Evolutionary conservation across 208 protist species (phyloP).

Genomic region (Leishmania arabica): DNA sequence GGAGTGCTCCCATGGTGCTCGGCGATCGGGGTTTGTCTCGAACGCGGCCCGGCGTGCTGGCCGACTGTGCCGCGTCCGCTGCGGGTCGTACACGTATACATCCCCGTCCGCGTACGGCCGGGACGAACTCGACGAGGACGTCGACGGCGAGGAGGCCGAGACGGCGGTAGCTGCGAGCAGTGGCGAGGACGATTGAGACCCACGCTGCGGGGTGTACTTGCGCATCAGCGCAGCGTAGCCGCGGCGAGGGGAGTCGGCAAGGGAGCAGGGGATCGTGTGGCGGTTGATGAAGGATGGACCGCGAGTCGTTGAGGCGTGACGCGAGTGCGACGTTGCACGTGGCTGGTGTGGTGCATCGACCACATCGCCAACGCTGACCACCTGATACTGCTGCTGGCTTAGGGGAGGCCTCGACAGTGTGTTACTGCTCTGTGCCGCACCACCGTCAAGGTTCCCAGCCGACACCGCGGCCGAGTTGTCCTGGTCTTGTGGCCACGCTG

Average conservation of each 20-base stretch:
- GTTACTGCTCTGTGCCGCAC: background rate
- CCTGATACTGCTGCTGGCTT: background rate
- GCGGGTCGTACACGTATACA: constrained; percentile 25
- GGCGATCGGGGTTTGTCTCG: too few species aligned
- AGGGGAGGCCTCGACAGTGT: background rate
- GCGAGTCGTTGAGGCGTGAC: background rate
- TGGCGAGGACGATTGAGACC: background rate
- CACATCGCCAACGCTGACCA: background rate
- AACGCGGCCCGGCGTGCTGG: background rate
- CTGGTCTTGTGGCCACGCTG: background rate
- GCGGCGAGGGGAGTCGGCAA: constrained; percentile 12
- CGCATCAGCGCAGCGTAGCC: constrained; percentile 26
- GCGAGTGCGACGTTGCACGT: background rate
- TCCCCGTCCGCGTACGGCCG: constrained; percentile 25
- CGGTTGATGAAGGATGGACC: constrained; percentile 17
- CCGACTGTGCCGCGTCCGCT: constrained; percentile 3
- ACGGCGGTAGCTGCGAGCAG: background rate
- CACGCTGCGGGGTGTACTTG: constrained; percentile 13
- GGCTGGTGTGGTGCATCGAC: background rate
- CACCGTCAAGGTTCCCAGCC: background rate
- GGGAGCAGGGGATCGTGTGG: constrained; percentile 37
- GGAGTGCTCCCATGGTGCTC: background rate
- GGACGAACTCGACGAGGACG: constrained; percentile 7
- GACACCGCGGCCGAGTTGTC: background rate
- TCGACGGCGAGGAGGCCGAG: background rate